Evolutionary conservation across 345 rosid species (phyloP).

Genomic region (Salix brachista): DNA sequence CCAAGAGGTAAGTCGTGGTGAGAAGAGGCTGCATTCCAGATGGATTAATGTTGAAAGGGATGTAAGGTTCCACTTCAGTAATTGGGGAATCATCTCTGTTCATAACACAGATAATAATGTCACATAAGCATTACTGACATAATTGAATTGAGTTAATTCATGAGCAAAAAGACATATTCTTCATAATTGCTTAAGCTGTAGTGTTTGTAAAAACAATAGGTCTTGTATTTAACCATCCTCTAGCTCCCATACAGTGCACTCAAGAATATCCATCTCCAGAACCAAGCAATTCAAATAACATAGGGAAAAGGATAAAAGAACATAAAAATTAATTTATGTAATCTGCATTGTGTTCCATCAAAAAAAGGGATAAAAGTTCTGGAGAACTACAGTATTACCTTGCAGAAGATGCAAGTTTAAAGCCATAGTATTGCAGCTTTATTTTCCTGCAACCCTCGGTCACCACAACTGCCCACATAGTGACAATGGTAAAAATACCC

Average conservation of each 20-base stretch:
- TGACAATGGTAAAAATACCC: slow-evolving; percentile 69
- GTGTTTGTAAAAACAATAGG: slow-evolving; percentile 2
- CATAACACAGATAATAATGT: slow-evolving; percentile 21
- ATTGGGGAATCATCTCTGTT: slow-evolving; percentile 83
- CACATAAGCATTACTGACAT: slow-evolving; percentile 7
- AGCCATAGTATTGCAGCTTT: slow-evolving; percentile 89
- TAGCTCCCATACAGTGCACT: neutral
- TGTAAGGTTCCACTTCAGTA: slow-evolving; percentile 91
- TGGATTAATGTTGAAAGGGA: slow-evolving; percentile 92
- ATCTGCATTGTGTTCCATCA: neutral
- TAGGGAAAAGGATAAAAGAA: neutral
- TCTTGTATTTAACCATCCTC: neutral
- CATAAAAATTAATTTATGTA: neutral
- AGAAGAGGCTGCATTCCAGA: slow-evolving; percentile 98
- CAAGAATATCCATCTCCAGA: neutral
- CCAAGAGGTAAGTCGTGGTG: slow-evolving; percentile 79
- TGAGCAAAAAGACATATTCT: neutral
- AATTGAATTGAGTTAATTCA: slow-evolving; percentile 5
- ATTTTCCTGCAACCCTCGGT: slow-evolving; percentile 97
- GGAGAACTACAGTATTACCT: slow-evolving; percentile 38
- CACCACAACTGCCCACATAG: slow-evolving; percentile 93
- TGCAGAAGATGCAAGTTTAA: slow-evolving; percentile 85
- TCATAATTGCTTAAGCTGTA: neutral
- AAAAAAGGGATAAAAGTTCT: too few species aligned
- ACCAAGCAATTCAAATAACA: neutral